phyloP scores from a whole-genome alignment of 192 early-diverging fungal species.

The Lunasporangiospora selenospora region DNA sequence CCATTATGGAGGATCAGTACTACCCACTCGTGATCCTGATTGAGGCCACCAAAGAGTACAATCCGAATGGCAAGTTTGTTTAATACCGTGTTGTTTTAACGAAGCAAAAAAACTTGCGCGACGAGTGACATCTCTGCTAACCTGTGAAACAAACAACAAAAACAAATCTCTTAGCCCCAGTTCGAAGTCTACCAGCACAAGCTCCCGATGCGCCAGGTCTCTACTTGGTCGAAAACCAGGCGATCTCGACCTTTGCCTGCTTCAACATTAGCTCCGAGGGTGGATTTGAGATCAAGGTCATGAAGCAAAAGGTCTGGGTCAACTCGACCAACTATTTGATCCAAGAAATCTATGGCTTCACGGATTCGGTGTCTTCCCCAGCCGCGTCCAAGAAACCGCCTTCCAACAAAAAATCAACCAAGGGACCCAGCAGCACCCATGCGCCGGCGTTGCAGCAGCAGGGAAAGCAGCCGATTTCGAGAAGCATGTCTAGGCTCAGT shows the following conservation, averaged over 20 bases:
- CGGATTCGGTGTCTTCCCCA: slow-evolving; percentile 33
- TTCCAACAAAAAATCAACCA: neutral
- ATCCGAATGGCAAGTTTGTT: slow-evolving; percentile 13
- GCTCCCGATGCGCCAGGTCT: slow-evolving; percentile 26
- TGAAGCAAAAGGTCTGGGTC: slow-evolving; percentile 52
- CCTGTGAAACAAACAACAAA: too few relatives aligned
- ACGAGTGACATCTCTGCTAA: too few relatives aligned
- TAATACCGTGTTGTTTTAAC: too few relatives aligned
- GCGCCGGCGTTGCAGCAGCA: too few relatives aligned
- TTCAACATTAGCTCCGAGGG: slow-evolving; percentile 47
- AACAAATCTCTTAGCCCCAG: too few relatives aligned
- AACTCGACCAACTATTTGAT: slow-evolving; percentile 47
- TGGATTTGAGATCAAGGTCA: slow-evolving; percentile 45
- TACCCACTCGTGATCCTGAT: slow-evolving; percentile 41
- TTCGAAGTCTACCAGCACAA: slow-evolving; percentile 28
- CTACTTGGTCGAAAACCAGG: slow-evolving; percentile 38
- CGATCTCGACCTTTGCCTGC: slow-evolving; percentile 46
- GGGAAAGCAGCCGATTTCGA: too few relatives aligned
- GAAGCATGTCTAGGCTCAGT: slow-evolving; percentile 31
- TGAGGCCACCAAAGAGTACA: slow-evolving; percentile 33
- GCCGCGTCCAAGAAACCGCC: slow-evolving; percentile 7
- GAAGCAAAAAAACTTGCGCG: too few relatives aligned
- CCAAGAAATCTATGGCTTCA: slow-evolving; percentile 68
- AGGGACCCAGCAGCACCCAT: too few relatives aligned
- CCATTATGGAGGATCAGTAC: slow-evolving; percentile 48